phyloP scores from a whole-genome alignment of 2,329 filamentous ascomycete species.

The Claviceps lovelessii region DNA sequence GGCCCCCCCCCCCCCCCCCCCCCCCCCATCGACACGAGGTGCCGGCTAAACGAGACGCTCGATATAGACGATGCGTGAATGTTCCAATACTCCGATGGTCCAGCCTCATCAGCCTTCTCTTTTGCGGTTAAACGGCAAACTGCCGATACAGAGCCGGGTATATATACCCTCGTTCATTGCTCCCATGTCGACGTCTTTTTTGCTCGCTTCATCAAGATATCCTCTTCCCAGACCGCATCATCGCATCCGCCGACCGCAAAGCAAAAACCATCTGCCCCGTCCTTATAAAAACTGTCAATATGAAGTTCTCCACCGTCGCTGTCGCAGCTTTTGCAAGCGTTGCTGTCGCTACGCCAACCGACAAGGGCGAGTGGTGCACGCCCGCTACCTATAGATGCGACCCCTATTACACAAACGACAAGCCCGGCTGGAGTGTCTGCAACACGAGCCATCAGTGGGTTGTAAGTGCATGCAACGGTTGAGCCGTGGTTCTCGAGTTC shows the following conservation, averaged over 20 bases:
- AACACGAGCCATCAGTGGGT: slow-evolving; percentile 16
- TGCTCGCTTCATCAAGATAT: background rate
- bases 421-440: slow-evolving; percentile 21
- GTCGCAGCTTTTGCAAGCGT: slow-evolving; percentile 11
- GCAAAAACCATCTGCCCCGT: background rate
- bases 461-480: slow-evolving; percentile 15
- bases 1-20: no score
- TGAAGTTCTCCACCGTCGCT: slow-evolving; percentile 17
- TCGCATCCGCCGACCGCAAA: background rate
- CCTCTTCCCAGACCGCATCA: background rate
- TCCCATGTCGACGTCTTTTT: background rate
- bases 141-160: background rate
- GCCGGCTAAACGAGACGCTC: background rate
- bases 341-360: slow-evolving; percentile 6
- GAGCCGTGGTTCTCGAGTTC: background rate
- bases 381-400: slow-evolving; percentile 23
- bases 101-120: background rate
- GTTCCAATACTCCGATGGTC: background rate
- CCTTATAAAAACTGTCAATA: slow-evolving; percentile 3
- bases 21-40: background rate
- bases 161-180: background rate
- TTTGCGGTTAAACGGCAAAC: background rate
- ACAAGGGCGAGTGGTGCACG: slow-evolving; percentile 11
- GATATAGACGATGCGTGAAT: background rate
- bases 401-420: background rate